phyloP scores from a whole-genome alignment of 192 early-diverging fungal species.

The Fimicolochytrium jonesii region DNA sequence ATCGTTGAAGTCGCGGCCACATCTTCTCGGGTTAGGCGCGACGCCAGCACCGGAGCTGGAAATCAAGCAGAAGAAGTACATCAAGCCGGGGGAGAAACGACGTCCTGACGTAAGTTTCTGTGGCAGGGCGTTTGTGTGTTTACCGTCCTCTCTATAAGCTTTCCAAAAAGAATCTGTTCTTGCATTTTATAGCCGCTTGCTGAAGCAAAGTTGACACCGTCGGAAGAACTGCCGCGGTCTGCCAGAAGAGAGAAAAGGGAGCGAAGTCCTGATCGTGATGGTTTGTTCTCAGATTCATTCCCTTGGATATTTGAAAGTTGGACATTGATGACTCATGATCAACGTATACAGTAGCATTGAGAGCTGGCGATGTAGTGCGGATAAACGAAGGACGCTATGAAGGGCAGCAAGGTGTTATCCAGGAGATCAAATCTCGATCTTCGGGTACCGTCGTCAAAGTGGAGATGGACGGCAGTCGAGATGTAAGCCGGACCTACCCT shows the following conservation, averaged over 20 bases:
- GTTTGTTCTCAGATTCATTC: no score
- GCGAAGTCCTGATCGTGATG: no score
- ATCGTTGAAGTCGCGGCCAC: constrained; percentile 54
- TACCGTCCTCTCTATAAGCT: no score
- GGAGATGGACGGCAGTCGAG: neutral
- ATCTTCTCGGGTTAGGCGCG: constrained; percentile 80
- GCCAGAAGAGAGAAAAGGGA: no score
- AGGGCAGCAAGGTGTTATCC: constrained; percentile 10
- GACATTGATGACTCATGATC: neutral
- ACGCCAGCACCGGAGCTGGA: constrained; percentile 50
- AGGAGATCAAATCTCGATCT: constrained; percentile 16
- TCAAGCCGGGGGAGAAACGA: constrained; percentile 30
- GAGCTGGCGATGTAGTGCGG: constrained; percentile 8
- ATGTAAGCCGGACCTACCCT: neutral
- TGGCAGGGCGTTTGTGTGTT: no score
- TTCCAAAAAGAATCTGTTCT: no score
- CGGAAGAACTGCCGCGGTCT: no score
- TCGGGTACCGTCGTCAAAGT: constrained; percentile 26
- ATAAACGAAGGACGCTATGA: constrained; percentile 21
- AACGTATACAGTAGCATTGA: no score
- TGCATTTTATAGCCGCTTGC: neutral
- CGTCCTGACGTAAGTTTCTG: neutral
- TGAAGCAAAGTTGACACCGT: neutral
- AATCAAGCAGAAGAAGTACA: constrained; percentile 43
- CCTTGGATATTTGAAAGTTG: no score